A percentile compares a stretch with the other conserved stretches of the same genome.
phyloP scores from a whole-genome alignment of 2,329 filamentous ascomycete genomes.

The Lithohypha guttulata region DNA sequence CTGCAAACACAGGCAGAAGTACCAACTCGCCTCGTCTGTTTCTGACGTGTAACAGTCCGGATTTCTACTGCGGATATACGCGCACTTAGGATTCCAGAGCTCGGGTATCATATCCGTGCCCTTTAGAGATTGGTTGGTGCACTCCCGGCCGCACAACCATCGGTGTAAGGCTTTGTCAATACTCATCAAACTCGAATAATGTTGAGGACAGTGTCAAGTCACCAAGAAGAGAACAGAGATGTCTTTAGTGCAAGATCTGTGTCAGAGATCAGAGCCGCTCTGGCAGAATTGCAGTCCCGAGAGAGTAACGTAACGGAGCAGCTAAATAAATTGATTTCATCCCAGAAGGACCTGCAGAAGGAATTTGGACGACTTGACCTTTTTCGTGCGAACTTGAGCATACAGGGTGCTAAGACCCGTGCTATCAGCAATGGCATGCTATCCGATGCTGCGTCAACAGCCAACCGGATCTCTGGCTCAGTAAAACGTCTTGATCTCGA shows the following conservation, averaged over 20 bases:
- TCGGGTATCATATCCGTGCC: too few relatives aligned
- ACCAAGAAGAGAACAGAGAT: too few relatives aligned
- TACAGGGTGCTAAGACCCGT: constrained; percentile 74
- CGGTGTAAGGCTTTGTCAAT: too few relatives aligned
- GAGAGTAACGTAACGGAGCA: constrained; percentile 64
- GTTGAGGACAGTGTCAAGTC: too few relatives aligned
- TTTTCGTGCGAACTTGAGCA: constrained; percentile 74
- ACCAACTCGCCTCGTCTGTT: too few relatives aligned
- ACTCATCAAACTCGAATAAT: too few relatives aligned
- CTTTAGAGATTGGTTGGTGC: too few relatives aligned
- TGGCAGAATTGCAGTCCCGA: constrained; percentile 63
- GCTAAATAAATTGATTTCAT: constrained; percentile 66
- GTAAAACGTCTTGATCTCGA: constrained; percentile 84
- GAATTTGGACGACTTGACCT: constrained; percentile 82
- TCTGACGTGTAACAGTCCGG: too few relatives aligned
- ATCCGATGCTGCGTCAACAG: constrained; percentile 71
- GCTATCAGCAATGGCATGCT: constrained; percentile 86
- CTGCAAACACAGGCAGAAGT: too few relatives aligned
- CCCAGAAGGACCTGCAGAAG: constrained; percentile 75
- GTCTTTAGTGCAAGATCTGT: constrained; percentile 64
- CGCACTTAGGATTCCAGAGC: too few relatives aligned
- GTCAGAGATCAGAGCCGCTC: constrained; percentile 66
- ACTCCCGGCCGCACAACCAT: too few relatives aligned
- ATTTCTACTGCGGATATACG: too few relatives aligned
- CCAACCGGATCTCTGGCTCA: constrained; percentile 70